Evolutionary conservation across 2,329 filamentous ascomycete species (phyloP), one percentile per base, ranked within the genome.

Genomic region (Penicillium verrucosum): DNA sequence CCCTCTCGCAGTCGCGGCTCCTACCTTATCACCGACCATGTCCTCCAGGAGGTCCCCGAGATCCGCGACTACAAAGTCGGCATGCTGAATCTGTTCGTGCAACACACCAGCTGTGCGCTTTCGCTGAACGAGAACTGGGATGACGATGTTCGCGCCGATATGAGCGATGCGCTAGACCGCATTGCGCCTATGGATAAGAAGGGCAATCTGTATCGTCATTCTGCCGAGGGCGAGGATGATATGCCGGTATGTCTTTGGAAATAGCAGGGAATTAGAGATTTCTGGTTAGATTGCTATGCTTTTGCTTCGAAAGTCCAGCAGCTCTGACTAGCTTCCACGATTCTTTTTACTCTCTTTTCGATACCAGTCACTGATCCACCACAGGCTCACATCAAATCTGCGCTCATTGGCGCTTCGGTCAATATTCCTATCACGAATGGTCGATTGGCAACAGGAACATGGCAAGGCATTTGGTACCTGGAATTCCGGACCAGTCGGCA

Each of bases 81-180:
- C 43, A 77, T 96, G 59, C 78, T 97, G 60, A 87, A 96, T 73
- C 82, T 99, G 45, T 99, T 97, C 74, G 82, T 97, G 53, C 93
- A 99, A 77, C 94, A 99, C 77, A 99, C 94, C 5, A 91, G 86
- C 69, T 96, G 92, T 76, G 94, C 89, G 12, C 81, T 99, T 51
- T 90, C 85, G 58, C 78, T 99, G 67, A 99, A 99, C 72, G 94
- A 99, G 82, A 97, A 97, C 78, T 88, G 80, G 79, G 90, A 92
- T 70, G 75, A 79, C 44, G 90, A 95, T 76, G 94, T 99, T n/a
- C 84, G 92, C 57, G 83, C 83, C 40, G 92, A 99, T 75, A 96
- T 97, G 93, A 91, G 85, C 70, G 91, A 97, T 78, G 91, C 93
- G 45, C 80, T 99, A 63, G 93, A 99, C 75, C 82, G 92, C 43